Evolutionary conservation across 2,329 filamentous ascomycete species (phyloP), one percentile per base, ranked within the genome.

Genomic region (Penicillium expansum): DNA sequence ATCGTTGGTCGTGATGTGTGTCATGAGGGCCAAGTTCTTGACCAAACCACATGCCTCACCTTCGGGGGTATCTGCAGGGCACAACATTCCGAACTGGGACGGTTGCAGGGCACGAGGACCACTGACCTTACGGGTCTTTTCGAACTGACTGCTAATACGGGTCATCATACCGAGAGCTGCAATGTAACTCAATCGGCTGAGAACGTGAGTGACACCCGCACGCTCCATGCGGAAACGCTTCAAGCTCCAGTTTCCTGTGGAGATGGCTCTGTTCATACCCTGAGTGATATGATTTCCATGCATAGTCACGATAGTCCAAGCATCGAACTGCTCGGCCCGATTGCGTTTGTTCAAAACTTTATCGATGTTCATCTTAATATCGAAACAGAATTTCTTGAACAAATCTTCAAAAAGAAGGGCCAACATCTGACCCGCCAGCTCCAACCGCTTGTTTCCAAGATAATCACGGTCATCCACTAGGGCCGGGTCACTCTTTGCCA

Each of bases 81-180:
- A 99, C 53, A 99, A 81, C 92, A 99, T 97, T 66, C 94, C 94
- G 79, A 96, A 99, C 66, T 99, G 94, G 0, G 94, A 99, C 7
- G 94, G 92, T 70, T 99, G 94, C 48, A 99, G 81, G 18, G 95
- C 94, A 83, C 94, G 88, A 67, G 95, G 94, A 63, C 95, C 95
- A 70, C 88, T 92, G 59, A 99, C 92, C 76, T 99, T 99, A 66
- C 94, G 82, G 2, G 94, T 97, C 82, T 99, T 99, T 73, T 99
- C 94, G 69, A 99, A 99, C 78, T 99, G 94, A 82, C 90, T 95
- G 74, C 89, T 94, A 69, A 99, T 97, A 74, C 94, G 85, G 14
- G 94, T 99, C 94, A 99, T 99, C 95, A 99, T 99, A 61, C 95
- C 95, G 29, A 99, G 84, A 29, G 94, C 94, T 61, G 89, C 90